phyloP scores from a whole-genome alignment of 2,329 filamentous ascomycete species.

The Fusarium subglutinans region DNA sequence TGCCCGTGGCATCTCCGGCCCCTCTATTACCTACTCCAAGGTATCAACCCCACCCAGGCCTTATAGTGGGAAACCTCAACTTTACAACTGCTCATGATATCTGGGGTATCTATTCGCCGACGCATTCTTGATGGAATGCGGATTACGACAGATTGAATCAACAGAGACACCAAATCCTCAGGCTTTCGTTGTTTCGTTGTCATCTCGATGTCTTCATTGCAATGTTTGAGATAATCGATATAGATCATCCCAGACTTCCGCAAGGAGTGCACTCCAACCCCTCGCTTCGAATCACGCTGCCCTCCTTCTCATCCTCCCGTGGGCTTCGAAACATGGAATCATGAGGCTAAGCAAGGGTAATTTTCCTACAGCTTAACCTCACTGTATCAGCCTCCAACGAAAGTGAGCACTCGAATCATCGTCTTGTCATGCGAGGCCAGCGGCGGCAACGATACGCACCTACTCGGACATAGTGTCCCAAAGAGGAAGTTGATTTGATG shows the following conservation, averaged over 20 bases:
- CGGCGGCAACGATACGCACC: slow-evolving; percentile 12
- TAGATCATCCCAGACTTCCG: neutral
- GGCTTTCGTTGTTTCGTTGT: neutral
- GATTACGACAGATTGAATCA: neutral
- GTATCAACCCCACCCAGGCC: neutral
- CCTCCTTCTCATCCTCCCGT: neutral
- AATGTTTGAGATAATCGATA: neutral
- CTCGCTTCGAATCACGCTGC: slow-evolving; percentile 20
- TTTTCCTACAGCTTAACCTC: neutral
- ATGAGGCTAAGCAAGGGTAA: neutral
- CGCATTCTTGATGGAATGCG: neutral
- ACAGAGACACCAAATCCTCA: neutral
- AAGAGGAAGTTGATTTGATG: slow-evolving; percentile 34
- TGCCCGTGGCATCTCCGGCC: slow-evolving; percentile 20
- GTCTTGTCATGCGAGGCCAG: neutral
- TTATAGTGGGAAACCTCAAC: neutral
- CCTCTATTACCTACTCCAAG: neutral
- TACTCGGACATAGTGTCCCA: slow-evolving; percentile 29
- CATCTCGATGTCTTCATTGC: neutral
- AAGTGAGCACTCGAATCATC: neutral
- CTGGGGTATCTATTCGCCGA: neutral
- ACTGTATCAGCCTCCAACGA: neutral
- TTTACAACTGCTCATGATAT: neutral
- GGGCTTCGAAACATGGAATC: neutral
- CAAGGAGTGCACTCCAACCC: slow-evolving; percentile 1